A percentile compares a stretch with the other conserved stretches of the same genome.
Evolutionary conservation across 2,329 filamentous ascomycete genomes (phyloP).

Genomic region (Graphilbum fragrans): DNA sequence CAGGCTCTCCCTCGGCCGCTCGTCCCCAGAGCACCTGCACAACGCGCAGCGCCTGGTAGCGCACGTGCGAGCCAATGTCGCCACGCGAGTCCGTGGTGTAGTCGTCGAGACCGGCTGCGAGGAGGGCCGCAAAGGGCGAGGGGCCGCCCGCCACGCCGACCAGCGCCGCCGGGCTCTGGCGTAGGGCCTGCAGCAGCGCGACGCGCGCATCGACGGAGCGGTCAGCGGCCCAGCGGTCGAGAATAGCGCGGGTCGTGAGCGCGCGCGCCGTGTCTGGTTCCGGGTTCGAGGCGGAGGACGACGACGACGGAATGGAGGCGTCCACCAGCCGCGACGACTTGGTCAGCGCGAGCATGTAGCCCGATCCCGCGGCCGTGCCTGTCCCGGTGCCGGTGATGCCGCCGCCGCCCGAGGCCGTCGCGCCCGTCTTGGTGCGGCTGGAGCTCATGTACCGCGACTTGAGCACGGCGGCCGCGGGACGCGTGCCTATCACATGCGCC

Average conservation of each 20-base stretch:
- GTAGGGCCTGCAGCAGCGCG: conserved; percentile 42
- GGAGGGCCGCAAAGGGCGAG: conserved; percentile 28
- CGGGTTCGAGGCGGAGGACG: neutral
- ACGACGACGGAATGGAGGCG: too few species aligned
- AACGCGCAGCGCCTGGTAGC: conserved; percentile 69
- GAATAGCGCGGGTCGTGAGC: conserved; percentile 30
- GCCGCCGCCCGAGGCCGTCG: neutral
- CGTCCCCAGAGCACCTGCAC: conserved; percentile 53
- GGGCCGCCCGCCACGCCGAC: conserved; percentile 14
- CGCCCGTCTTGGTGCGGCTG: neutral
- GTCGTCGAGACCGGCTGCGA: conserved; percentile 60
- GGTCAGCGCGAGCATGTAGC: conserved; percentile 41
- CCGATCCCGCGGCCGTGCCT: conserved; percentile 28
- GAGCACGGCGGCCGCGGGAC: neutral
- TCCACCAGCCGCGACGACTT: conserved; percentile 31
- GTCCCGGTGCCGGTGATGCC: conserved; percentile 8
- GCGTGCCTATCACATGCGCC: conserved; percentile 29
- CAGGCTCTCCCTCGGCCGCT: conserved; percentile 10
- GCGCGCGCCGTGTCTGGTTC: conserved; percentile 12
- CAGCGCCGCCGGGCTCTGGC: conserved; percentile 30
- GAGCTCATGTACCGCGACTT: neutral
- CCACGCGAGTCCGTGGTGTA: conserved; percentile 85
- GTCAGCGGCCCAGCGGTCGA: conserved; percentile 40
- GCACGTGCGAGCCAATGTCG: conserved; percentile 78
- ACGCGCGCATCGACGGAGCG: conserved; percentile 38